phyloP scores from a whole-genome alignment of 768 basidiomycete genomes.

The Amanita molliuscula region DNA sequence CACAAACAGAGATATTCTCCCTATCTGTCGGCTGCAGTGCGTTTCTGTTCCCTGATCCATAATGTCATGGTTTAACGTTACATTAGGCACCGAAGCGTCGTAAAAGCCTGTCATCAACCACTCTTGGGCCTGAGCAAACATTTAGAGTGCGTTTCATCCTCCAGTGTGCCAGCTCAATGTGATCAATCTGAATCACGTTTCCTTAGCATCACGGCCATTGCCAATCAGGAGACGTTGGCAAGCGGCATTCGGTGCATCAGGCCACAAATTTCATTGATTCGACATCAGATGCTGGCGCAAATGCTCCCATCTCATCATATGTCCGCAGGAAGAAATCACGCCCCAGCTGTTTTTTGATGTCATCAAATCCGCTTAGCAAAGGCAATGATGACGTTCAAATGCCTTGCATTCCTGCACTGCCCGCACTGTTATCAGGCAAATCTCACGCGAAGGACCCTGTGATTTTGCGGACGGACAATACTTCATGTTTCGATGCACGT shows the following conservation, averaged over 20 bases:
- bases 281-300: conserved; percentile 41
- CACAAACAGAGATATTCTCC: conserved; percentile 38
- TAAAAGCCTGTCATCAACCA: conserved; percentile 32
- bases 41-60: conserved; percentile 11
- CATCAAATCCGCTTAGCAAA: conserved; percentile 46
- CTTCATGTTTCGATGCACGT: not conserved
- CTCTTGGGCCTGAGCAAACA: conserved; percentile 26
- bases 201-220: conserved; percentile 19
- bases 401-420: conserved; percentile 57
- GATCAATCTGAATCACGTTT: conserved; percentile 3
- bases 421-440: conserved; percentile 17
- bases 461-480: not conserved
- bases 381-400: conserved; percentile 23
- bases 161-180: conserved; percentile 6
- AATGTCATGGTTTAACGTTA: conserved; percentile 6
- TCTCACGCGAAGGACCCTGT: not conserved
- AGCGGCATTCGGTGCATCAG: conserved; percentile 19
- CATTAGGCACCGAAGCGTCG: conserved; percentile 31
- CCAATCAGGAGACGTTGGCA: conserved; percentile 34
- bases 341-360: conserved; percentile 49
- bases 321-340: conserved; percentile 71
- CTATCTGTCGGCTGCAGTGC: conserved; percentile 32
- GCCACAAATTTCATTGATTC: conserved; percentile 38
- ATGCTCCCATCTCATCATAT: conserved; percentile 72
- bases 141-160: conserved; percentile 21